Percentiles rank a stretch among this genome's conserved stretches.
Conservation (phyloP, 306 rosid genomes). For the Mimosa bimucronata region DNA sequence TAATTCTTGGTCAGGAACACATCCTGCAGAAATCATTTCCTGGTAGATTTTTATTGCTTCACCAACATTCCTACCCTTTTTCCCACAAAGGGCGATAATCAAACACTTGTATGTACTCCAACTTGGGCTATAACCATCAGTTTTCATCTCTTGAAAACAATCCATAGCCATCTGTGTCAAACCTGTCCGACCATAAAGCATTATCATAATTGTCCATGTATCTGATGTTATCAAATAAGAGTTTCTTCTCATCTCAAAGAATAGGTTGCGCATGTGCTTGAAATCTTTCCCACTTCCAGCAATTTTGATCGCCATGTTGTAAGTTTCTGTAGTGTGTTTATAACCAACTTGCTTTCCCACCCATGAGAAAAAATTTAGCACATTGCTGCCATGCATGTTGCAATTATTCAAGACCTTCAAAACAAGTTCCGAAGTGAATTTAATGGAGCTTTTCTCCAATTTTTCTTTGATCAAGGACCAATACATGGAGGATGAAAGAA, state of each 20-base stretch:
- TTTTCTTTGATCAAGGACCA: constrained; percentile 61
- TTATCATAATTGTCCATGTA: constrained; percentile 94
- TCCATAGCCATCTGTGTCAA: constrained; percentile 75
- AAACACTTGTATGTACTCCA: constrained; percentile 79
- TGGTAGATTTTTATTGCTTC: constrained; percentile 62
- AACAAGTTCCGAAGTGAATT: constrained; percentile 74
- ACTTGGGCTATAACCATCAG: constrained; percentile 56
- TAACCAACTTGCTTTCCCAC: constrained; percentile 65
- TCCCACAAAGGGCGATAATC: constrained; percentile 69
- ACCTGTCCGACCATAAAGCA: constrained; percentile 89
- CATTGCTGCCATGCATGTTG: constrained; percentile 51
- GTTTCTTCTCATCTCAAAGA: constrained; percentile 85
- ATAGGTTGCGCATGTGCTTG: constrained; percentile 82
- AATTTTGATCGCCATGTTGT: constrained; percentile 83
- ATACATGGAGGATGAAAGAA: constrained; percentile 59
- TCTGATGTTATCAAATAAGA: constrained; percentile 59
- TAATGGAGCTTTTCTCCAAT: constrained; percentile 56
- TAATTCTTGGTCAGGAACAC: constrained; percentile 76
- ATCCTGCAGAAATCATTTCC: constrained; percentile 64
- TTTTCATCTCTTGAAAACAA: constrained; percentile 75
- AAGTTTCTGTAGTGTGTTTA: constrained; percentile 70
- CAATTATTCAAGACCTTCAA: constrained; percentile 56
- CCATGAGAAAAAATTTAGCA: constrained; percentile 78
- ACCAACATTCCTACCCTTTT: constrained; percentile 78
- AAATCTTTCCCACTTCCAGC: constrained; percentile 91